Evolutionary conservation across 345 rosid species (phyloP).

Genomic region (Aurinia saxatilis): DNA sequence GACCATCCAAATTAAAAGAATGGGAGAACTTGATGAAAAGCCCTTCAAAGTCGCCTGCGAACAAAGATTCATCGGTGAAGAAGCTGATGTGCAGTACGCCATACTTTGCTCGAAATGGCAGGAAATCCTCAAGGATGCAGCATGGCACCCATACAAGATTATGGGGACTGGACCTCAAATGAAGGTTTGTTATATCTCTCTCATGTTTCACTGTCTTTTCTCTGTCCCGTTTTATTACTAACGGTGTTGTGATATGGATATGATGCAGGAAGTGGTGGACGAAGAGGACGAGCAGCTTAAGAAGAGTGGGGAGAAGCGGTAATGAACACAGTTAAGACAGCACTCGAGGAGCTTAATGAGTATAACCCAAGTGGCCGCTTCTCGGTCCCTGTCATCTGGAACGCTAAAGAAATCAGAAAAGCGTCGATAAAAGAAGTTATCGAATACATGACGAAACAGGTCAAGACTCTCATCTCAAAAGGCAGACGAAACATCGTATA

Average conservation of each 20-base stretch:
- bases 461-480: conserved; percentile 37
- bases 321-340: conserved; percentile 44
- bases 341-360: conserved; percentile 68
- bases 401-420: conserved; percentile 55
- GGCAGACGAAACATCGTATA: conserved; percentile 38
- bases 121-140: conserved; percentile 44
- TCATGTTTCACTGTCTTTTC: not conserved
- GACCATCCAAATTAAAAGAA: conserved; percentile 54
- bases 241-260: not conserved
- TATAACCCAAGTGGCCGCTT: conserved; percentile 73
- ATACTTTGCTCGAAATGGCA: conserved; percentile 69
- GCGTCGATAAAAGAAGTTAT: conserved; percentile 84
- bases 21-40: conserved; percentile 74
- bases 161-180: conserved; percentile 29
- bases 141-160: conserved; percentile 65
- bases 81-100: conserved; percentile 42
- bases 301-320: conserved; percentile 61
- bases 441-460: conserved; percentile 30
- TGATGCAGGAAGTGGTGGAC: conserved; percentile 55
- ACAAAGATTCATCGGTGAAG: conserved; percentile 38
- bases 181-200: conserved; percentile 8
- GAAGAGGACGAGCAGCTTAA: conserved; percentile 63
- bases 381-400: conserved; percentile 54
- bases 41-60: conserved; percentile 48
- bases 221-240: not conserved